Evolutionary conservation across 805 yeast species (phyloP).

Genomic region (Cyberlindnera mrakii): DNA sequence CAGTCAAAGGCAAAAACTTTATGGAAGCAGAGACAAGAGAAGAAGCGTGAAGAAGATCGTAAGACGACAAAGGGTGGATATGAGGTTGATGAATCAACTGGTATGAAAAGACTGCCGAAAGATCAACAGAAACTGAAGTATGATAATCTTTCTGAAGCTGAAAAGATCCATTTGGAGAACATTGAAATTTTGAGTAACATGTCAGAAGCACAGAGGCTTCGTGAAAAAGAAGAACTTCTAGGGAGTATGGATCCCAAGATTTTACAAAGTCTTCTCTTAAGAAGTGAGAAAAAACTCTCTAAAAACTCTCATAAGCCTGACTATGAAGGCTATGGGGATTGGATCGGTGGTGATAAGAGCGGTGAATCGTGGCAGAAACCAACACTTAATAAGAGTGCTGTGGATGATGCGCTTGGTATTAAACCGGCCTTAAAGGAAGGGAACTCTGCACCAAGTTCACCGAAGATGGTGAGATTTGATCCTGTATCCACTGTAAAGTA

Average conservation of each 20-base stretch:
- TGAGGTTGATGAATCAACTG: constrained; percentile 62
- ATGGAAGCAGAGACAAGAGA: constrained; percentile 89
- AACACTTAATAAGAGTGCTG: constrained; percentile 12
- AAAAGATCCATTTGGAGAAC: constrained; percentile 73
- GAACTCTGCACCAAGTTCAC: not conserved
- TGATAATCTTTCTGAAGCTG: constrained; percentile 48
- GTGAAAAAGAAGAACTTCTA: constrained; percentile 62
- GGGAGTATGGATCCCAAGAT: constrained; percentile 65
- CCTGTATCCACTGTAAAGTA: constrained; percentile 22
- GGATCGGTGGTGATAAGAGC: constrained; percentile 25
- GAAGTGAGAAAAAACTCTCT: constrained; percentile 44
- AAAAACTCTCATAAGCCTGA: constrained; percentile 10
- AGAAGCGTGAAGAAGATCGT: constrained; percentile 80
- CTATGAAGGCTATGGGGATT: constrained; percentile 23
- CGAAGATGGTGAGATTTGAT: constrained; percentile 30
- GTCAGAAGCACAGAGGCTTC: constrained; percentile 58
- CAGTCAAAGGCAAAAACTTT: constrained; percentile 75
- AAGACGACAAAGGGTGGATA: constrained; percentile 84
- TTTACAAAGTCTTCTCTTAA: constrained; percentile 48
- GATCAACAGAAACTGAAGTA: constrained; percentile 66
- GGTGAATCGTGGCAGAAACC: constrained; percentile 20
- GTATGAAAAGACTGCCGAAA: constrained; percentile 76
- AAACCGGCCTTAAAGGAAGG: not conserved
- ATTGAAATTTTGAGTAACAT: constrained; percentile 52
- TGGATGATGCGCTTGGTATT: constrained; percentile 17